Base-by-base conservation (phyloP, 140 eudicot species). In the Stevia rebaudiana region DNA sequence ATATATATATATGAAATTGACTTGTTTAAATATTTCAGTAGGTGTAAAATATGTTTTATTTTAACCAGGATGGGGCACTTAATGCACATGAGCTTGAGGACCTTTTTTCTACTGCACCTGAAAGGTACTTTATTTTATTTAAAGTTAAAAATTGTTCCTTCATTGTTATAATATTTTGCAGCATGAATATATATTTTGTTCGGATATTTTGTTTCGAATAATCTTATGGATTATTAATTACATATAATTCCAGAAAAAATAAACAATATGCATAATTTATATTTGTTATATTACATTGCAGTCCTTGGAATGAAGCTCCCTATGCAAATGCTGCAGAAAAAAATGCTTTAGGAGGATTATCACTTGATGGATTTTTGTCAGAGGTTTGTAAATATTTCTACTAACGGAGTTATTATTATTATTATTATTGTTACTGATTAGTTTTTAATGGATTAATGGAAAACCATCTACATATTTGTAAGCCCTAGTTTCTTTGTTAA, bases 271-370 rank as follows among this genome's bases (percentile, higher is more conserved):
- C 39, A 12, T 25, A 25, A 16, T 16, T 40, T 74, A 24, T 28
- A 59, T 39, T 39, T 50, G 15, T 30, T 15, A 60, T 18, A 12
- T 69, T 60, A 43, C 37, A 48, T 37, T 74, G 40, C 70, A 87
- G 96, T 74, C 98, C 98, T 60, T 91, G 98, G 96, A 82, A 57
- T 81, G 95, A 81, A 70, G 89, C 87, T 70, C 98, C 95, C 36
- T 91, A 80, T 70, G 83, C 71, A 46, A 83, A 77, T 69, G 91
- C 98, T 8, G 95, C 96, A 17, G 87, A 86, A 68, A 84, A 74
- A 79, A 85, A 76, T 68, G 94, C 94, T 58, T 69, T 87, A 78
- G 96, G 96, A 33, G 89, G 95, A 48, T 69, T 91, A 18, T 71
- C 95, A 18, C 74, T 84, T 52, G 91, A 87, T 72, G 96, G 96